Evolutionary conservation across 371 early-diverging fungal genomes (phyloP).

Genomic region (Ordospora colligata): DNA sequence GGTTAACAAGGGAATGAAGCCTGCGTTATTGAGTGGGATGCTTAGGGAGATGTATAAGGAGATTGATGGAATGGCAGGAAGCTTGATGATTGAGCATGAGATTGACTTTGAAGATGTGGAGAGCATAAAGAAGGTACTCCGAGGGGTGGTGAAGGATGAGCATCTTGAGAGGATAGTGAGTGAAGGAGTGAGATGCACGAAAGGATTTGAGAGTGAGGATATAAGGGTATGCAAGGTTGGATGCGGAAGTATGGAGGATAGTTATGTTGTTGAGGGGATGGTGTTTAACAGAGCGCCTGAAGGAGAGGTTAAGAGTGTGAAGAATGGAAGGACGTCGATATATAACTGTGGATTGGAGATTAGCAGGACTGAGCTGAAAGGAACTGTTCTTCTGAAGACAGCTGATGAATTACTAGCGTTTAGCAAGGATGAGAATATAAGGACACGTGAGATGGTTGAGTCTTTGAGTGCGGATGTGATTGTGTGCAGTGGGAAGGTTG

Average conservation of each 20-base stretch:
- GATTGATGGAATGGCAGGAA: background rate
- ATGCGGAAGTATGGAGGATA: constrained; percentile 80
- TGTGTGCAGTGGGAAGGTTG: constrained; percentile 56
- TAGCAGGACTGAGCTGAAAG: constrained; percentile 91
- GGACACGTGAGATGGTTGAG: constrained; percentile 66
- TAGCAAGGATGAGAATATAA: constrained; percentile 72
- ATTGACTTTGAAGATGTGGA: background rate
- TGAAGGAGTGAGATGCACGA: constrained; percentile 29
- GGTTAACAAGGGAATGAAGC: constrained; percentile 51
- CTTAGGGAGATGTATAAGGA: constrained; percentile 38
- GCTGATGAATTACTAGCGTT: constrained; percentile 89
- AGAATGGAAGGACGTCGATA: constrained; percentile 71
- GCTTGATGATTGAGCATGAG: background rate
- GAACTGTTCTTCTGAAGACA: constrained; percentile 87
- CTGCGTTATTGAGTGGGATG: constrained; percentile 32
- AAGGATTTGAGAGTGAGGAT: constrained; percentile 50
- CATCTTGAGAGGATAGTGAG: constrained; percentile 30
- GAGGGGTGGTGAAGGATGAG: constrained; percentile 44
- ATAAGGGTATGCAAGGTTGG: constrained; percentile 68
- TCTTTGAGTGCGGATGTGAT: constrained; percentile 69
- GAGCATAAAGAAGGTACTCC: background rate
- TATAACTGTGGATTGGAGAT: constrained; percentile 89
- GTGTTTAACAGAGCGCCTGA: constrained; percentile 88
- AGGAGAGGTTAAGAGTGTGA: constrained; percentile 60
- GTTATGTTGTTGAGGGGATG: constrained; percentile 85